Percentiles rank a stretch among this genome's conserved stretches.
phyloP scores from a whole-genome alignment of 257 asterid species.

The Solanum virginianum region DNA sequence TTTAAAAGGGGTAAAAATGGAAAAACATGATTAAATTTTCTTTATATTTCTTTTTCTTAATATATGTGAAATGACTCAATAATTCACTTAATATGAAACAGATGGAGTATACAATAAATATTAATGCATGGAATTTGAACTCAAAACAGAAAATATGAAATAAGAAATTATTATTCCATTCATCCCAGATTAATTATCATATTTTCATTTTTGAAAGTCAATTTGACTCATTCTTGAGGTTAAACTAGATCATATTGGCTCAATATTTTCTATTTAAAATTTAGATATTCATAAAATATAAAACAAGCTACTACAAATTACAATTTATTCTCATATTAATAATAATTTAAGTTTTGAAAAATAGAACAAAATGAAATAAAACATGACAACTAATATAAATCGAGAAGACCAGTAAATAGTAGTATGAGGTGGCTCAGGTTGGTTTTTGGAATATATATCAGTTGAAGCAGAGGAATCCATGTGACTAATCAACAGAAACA shows the following conservation, averaged over 20 bases:
- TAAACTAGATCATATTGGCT: background rate
- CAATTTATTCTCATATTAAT: background rate
- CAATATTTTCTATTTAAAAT: background rate
- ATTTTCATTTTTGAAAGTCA: background rate
- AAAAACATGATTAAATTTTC: too few relatives aligned
- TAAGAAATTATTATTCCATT: background rate
- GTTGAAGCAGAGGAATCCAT: constrained; percentile 5
- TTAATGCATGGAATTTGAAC: background rate
- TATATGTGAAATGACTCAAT: too few relatives aligned
- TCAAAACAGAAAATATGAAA: background rate
- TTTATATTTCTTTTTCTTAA: too few relatives aligned
- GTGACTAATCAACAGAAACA: constrained; percentile 5
- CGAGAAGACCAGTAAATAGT: background rate
- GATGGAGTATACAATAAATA: background rate
- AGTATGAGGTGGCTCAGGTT: background rate
- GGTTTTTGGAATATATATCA: background rate
- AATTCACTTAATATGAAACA: too few relatives aligned
- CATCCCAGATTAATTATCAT: background rate
- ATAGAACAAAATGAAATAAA: too few relatives aligned
- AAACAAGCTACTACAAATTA: background rate
- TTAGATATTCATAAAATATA: background rate
- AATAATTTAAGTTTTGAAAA: too few relatives aligned
- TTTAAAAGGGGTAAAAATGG: too few relatives aligned
- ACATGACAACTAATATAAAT: background rate
- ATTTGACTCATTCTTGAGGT: too few relatives aligned